These are phyloP conservation scores for Boletales sp. DNA, from an alignment of 768 basidiomycete species.

Conservation along the genomic window DNA sequence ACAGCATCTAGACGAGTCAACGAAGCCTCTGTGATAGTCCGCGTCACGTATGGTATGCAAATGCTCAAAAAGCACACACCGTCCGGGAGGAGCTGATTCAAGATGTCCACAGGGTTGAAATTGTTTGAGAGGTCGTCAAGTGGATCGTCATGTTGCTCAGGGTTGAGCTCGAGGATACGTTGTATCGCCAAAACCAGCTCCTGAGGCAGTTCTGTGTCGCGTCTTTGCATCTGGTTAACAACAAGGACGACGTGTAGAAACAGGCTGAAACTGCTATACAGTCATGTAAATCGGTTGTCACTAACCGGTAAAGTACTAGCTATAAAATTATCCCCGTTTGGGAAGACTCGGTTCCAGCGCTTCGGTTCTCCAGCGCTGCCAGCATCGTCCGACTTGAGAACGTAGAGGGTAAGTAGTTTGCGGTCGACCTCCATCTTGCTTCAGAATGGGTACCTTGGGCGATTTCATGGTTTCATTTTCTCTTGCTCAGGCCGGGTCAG, in stretches of 20 bases:
- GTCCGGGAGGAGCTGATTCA: constrained; percentile 71
- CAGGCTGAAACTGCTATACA: neutral
- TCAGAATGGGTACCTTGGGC: constrained; percentile 19
- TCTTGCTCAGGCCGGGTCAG: constrained; percentile 1
- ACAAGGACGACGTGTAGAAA: neutral
- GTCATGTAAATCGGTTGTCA: too few relatives aligned
- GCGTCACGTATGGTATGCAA: neutral
- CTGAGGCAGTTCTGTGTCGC: constrained; percentile 52
- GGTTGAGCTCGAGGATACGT: constrained; percentile 57
- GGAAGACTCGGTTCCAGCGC: constrained; percentile 6
- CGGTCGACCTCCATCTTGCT: neutral
- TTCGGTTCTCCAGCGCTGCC: neutral
- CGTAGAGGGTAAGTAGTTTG: constrained; percentile 6
- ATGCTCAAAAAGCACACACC: constrained; percentile 43
- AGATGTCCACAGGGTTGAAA: constrained; percentile 52
- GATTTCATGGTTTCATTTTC: constrained; percentile 19
- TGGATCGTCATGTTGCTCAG: constrained; percentile 44
- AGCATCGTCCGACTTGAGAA: too few relatives aligned
- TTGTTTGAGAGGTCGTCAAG: constrained; percentile 55
- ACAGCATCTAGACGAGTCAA: constrained; percentile 69
- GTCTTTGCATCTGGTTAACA: constrained; percentile 18
- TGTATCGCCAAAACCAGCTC: constrained; percentile 71
- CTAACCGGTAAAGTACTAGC: too few relatives aligned
- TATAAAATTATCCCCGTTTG: constrained; percentile 3
- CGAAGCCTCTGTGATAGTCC: constrained; percentile 57